Conservation (phyloP, 2,329 filamentous ascomycete species). For the Penicillium capsulatum region DNA sequence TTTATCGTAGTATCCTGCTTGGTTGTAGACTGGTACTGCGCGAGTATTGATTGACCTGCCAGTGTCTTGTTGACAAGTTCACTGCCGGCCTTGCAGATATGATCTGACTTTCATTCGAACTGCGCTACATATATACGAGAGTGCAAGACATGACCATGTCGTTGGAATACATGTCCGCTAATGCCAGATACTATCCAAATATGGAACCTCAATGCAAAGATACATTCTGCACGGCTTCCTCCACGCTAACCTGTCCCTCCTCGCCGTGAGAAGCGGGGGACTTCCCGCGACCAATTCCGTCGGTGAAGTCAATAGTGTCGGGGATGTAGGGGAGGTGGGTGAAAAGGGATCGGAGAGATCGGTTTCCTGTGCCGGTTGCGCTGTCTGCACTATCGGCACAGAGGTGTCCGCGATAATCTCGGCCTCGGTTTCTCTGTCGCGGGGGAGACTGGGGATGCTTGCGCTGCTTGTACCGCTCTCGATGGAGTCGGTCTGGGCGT, state of each 20-base stretch:
- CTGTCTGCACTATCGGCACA: background rate
- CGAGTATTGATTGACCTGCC: too few relatives aligned
- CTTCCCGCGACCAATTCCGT: slow-evolving; percentile 3
- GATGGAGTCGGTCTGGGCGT: slow-evolving; percentile 24
- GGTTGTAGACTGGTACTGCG: too few relatives aligned
- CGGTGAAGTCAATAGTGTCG: slow-evolving; percentile 16
- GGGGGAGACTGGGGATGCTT: background rate
- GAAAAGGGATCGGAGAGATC: slow-evolving; percentile 18
- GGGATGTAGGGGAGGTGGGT: slow-evolving; percentile 20
- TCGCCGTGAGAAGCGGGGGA: too few relatives aligned
- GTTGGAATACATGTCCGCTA: too few relatives aligned
- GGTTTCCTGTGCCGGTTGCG: background rate
- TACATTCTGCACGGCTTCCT: slow-evolving; percentile 35
- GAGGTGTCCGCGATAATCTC: slow-evolving; percentile 8
- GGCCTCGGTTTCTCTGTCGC: slow-evolving; percentile 9
- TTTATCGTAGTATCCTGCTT: background rate
- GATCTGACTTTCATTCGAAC: too few relatives aligned
- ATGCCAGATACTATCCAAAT: slow-evolving; percentile 3
- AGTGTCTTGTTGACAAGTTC: too few relatives aligned
- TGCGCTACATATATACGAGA: too few relatives aligned
- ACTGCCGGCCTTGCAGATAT: too few relatives aligned
- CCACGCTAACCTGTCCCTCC: slow-evolving; percentile 25
- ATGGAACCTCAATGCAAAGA: slow-evolving; percentile 17
- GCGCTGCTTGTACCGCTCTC: slow-evolving; percentile 18
- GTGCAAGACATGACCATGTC: too few relatives aligned